These are phyloP conservation scores for Erysimum pusillum DNA, from an alignment of 441 rosid genomes.

Conservation along the genomic window DNA sequence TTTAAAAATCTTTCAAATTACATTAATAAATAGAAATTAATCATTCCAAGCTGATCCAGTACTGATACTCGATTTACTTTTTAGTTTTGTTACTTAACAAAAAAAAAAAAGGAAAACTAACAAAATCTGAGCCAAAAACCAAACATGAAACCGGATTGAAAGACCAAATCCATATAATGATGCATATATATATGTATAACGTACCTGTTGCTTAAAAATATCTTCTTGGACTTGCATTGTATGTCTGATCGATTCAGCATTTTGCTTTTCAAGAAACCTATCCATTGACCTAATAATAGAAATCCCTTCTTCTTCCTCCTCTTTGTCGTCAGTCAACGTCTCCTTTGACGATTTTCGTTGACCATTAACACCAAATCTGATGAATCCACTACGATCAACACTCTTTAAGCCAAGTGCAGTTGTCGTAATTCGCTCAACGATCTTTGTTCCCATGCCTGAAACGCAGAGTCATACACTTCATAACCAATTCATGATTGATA, in stretches of 20 bases:
- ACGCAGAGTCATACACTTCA: conserved; percentile 32
- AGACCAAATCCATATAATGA: conserved; percentile 6
- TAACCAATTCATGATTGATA: conserved; percentile 28
- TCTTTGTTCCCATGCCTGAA: conserved; percentile 87
- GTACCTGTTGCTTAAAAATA: conserved; percentile 78
- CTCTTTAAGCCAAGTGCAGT: conserved; percentile 49
- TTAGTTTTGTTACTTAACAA: background rate
- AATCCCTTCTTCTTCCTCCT: conserved; percentile 34
- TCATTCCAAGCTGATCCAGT: background rate
- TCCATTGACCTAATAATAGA: conserved; percentile 51
- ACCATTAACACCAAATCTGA: conserved; percentile 56
- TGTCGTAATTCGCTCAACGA: conserved; percentile 55
- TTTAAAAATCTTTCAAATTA: background rate
- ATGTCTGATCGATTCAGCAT: conserved; percentile 64
- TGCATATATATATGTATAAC: background rate
- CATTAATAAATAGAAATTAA: background rate
- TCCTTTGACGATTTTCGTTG: conserved; percentile 42
- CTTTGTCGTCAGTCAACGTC: conserved; percentile 30
- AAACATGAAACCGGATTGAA: conserved; percentile 18
- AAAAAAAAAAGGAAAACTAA: background rate
- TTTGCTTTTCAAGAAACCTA: conserved; percentile 55
- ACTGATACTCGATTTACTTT: conserved; percentile 3
- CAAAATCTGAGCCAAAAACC: background rate
- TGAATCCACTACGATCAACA: conserved; percentile 41
- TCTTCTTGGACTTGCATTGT: conserved; percentile 86